Evolutionary conservation across 2,329 filamentous ascomycete species (phyloP), one percentile per base, ranked within the genome.

Genomic region (Diaporthe velutina): DNA sequence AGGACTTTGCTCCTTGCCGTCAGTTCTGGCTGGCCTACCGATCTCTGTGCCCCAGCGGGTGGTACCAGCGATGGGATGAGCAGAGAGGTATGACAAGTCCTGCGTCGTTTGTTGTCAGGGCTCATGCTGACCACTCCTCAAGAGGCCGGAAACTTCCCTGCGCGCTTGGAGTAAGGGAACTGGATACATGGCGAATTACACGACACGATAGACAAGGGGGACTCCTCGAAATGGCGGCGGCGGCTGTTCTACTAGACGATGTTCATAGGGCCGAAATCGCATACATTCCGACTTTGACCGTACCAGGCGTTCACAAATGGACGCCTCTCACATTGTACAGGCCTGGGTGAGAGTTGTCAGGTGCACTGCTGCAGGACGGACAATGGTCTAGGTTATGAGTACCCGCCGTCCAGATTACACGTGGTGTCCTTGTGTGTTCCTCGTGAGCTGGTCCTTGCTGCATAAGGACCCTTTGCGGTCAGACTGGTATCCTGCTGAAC

Each of bases 1-100:
- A 98, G 90, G 96, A 98, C 84, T 98, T 98, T 86, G 93, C 94
- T 81, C 96, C 96, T 79, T 98, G 96, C 94, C 93, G 93, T 74
- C 81, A 99, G 96, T 99, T 99, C 91, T 95, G 92, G 90, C 92
- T 97, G 82, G 95, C 97, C 81, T 99, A 98, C 91, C 93, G 95
- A 86, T 98, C 97, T 80, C 93, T 99, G 79, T 99, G 97, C 93
- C 97, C 97, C 81, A 97, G 94, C 86, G 91, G 92, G 83, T 99
- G 97, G 97, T 93, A 94, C 84, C 88, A 93, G 86, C 92, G 97
- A 88, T 99, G 97, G 97, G 96, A 99, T 84, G 95, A 97, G 83
- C 97, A 98, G 90, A 94, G 97, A 87, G 95, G 95, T 97, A 73
- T 9, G 40, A 25, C 8, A 40, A 4, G 19, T 17, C 28, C 54